Percentiles rank a stretch among this genome's conserved stretches.
phyloP scores from a whole-genome alignment of 257 asterid genomes.

The Penstemon davidsonii region DNA sequence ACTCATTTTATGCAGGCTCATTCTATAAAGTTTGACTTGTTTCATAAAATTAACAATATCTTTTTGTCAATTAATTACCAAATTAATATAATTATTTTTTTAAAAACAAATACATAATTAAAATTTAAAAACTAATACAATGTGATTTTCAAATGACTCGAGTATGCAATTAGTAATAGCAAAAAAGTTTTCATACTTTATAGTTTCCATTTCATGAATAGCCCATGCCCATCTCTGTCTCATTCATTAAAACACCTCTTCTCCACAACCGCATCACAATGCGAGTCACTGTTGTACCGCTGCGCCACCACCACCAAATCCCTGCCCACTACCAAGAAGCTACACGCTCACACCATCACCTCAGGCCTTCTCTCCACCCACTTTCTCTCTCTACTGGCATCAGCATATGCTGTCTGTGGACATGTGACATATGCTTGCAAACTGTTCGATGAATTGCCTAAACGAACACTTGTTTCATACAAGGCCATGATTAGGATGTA shows the following conservation, averaged over 20 bases:
- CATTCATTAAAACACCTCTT: conserved; percentile 46
- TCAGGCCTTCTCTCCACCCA: conserved; percentile 58
- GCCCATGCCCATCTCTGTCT: conserved; percentile 46
- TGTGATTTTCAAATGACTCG: too few species aligned
- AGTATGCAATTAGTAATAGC: too few species aligned
- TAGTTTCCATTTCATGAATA: conserved; percentile 43
- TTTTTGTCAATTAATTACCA: too few species aligned
- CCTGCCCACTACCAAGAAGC: conserved; percentile 50
- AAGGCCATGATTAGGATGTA: conserved; percentile 70
- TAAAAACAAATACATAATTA: too few species aligned
- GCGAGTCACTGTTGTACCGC: conserved; percentile 60
- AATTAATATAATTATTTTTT: too few species aligned
- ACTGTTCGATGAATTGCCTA: conserved; percentile 71
- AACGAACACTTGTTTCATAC: conserved; percentile 53
- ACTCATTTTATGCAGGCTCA: too few species aligned
- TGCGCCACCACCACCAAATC: conserved; percentile 68
- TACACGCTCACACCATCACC: conserved; percentile 61
- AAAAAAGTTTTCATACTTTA: too few species aligned
- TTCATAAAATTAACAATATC: too few species aligned
- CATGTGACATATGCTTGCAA: conserved; percentile 40
- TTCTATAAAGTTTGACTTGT: too few species aligned
- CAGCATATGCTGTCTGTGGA: conserved; percentile 58
- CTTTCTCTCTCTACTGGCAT: conserved; percentile 57
- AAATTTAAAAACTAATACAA: too few species aligned
- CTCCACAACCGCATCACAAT: conserved; percentile 44